These are phyloP conservation scores for Colletotrichum scovillei DNA, from an alignment of 2,329 filamentous ascomycete species.

Conservation along the genomic window DNA sequence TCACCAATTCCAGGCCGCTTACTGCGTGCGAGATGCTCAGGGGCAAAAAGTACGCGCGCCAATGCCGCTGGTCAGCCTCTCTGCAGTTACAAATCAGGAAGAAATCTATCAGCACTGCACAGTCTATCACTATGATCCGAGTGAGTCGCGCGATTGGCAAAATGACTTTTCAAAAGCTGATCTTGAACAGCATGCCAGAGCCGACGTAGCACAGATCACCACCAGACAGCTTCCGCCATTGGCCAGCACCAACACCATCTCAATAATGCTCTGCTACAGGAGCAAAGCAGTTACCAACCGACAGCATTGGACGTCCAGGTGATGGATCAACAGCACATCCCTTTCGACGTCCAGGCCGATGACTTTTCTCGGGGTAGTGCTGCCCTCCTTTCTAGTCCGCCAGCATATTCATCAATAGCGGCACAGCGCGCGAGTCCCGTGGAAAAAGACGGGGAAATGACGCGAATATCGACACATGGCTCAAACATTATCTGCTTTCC, in stretches of 20 bases:
- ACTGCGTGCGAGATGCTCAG: slow-evolving; percentile 22
- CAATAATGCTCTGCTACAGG: neutral
- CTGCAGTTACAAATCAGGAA: slow-evolving; percentile 26
- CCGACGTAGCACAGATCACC: slow-evolving; percentile 6
- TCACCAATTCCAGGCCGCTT: slow-evolving; percentile 30
- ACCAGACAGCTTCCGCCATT: neutral
- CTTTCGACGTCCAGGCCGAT: neutral
- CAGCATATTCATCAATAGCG: slow-evolving; percentile 12
- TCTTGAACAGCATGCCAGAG: slow-evolving; percentile 18
- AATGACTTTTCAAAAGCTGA: neutral
- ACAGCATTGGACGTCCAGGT: neutral
- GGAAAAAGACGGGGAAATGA: neutral
- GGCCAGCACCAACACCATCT: slow-evolving; percentile 2
- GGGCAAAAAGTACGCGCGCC: slow-evolving; percentile 24
- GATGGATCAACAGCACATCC: neutral
- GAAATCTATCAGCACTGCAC: slow-evolving; percentile 32
- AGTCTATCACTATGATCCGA: slow-evolving; percentile 26
- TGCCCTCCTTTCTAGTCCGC: slow-evolving; percentile 12
- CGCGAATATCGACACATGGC: neutral
- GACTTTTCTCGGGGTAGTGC: neutral
- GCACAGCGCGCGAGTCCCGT: neutral
- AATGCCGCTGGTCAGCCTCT: slow-evolving; percentile 28
- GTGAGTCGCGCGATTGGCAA: neutral
- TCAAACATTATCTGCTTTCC: slow-evolving; percentile 5
- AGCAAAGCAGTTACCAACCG: neutral